A percentile compares a stretch with the other conserved stretches of the same genome.
Evolutionary conservation across 2,329 filamentous ascomycete genomes (phyloP).

Genomic region (Paecilomyces sp.): DNA sequence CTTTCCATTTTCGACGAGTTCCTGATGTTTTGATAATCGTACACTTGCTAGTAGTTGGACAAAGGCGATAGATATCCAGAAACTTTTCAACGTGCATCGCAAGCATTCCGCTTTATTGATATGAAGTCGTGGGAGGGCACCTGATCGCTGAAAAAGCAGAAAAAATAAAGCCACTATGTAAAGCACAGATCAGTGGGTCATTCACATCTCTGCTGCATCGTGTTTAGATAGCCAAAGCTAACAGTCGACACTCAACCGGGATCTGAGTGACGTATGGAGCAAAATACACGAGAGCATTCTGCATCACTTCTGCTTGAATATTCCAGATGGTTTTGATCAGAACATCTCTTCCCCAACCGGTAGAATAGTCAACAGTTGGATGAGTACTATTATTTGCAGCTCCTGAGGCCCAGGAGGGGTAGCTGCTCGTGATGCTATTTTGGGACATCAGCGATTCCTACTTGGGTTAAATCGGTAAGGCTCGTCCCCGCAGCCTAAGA

Average conservation of each 20-base stretch:
- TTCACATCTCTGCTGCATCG: not conserved
- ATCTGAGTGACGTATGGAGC: not conserved
- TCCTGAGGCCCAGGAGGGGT: not conserved
- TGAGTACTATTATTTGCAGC: not conserved
- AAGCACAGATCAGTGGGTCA: not conserved
- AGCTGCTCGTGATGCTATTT: constrained; percentile 7
- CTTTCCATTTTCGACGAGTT: constrained; percentile 20
- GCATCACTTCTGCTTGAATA: too few species aligned
- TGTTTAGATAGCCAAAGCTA: not conserved
- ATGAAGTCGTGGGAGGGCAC: not conserved
- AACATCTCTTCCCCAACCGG: too few species aligned
- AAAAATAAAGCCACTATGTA: not conserved
- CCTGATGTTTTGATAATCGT: not conserved
- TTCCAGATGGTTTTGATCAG: too few species aligned
- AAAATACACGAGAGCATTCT: not conserved
- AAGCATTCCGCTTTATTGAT: not conserved
- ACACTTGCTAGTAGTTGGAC: not conserved
- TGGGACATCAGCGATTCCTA: not conserved
- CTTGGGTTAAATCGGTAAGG: constrained; percentile 12
- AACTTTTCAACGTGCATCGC: not conserved
- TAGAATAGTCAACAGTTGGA: not conserved
- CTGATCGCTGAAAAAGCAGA: not conserved
- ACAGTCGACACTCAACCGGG: not conserved
- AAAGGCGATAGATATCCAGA: not conserved
- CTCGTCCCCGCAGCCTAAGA: not conserved